These are phyloP conservation scores for Penicillium freii DNA, from an alignment of 2,329 filamentous ascomycete species.

Conservation along the genomic window DNA sequence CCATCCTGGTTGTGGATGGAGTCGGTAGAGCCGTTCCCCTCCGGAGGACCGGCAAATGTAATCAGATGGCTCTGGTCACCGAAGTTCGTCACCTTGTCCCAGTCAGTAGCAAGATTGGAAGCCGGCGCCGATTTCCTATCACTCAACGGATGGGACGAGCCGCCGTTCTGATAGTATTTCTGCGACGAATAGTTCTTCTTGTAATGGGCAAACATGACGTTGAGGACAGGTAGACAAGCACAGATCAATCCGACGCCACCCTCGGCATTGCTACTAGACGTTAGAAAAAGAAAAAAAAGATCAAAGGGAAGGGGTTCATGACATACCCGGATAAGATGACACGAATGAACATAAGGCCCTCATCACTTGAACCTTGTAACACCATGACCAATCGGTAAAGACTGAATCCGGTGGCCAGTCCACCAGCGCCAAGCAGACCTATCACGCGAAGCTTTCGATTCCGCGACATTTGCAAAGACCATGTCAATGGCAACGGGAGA, in stretches of 20 bases:
- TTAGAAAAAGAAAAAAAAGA: background rate
- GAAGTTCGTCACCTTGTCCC: conserved; percentile 22
- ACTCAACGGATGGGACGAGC: conserved; percentile 30
- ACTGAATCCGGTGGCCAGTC: conserved; percentile 40
- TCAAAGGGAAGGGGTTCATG: too few relatives aligned
- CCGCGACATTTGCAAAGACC: conserved; percentile 40
- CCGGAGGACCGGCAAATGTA: conserved; percentile 27
- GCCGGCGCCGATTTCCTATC: conserved; percentile 21
- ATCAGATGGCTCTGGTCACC: conserved; percentile 36
- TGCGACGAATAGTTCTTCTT: conserved; percentile 29
- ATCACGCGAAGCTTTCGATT: conserved; percentile 40
- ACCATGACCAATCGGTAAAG: conserved; percentile 41
- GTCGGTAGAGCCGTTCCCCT: conserved; percentile 5
- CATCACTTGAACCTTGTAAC: conserved; percentile 32
- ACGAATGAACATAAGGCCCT: conserved; percentile 37
- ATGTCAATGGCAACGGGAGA: conserved; percentile 39
- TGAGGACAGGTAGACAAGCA: conserved; percentile 38
- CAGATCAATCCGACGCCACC: conserved; percentile 40
- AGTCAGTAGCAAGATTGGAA: conserved; percentile 17
- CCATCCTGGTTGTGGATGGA: conserved; percentile 14
- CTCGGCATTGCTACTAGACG: conserved; percentile 35
- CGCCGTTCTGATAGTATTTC: conserved; percentile 28
- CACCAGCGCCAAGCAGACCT: conserved; percentile 39
- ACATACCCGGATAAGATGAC: conserved; percentile 42
- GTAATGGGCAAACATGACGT: conserved; percentile 29